Evolutionary conservation across 2,329 filamentous ascomycete genomes (phyloP), one percentile per base, ranked within the genome.

Genomic region (Fusarium humuli): DNA sequence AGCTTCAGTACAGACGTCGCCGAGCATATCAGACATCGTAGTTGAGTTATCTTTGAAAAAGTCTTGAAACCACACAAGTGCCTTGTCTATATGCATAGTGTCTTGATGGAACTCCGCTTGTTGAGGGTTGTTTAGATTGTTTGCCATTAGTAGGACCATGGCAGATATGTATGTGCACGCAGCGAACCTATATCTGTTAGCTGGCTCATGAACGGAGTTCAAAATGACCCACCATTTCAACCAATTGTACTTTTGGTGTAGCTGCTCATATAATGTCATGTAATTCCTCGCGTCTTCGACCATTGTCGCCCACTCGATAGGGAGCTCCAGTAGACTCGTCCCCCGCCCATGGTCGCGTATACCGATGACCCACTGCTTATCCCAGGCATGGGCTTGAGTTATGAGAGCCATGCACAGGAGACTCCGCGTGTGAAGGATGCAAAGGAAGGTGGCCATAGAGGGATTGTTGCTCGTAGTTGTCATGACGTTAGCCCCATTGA

Each of bases 101-200:
- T 64, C 61, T 18, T 34, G 42, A 2, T 29, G 14, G 7, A 64
- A 64, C 2, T 44, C 41, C 0, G 6, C 13, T 8, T 57, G 42
- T 7, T 30, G 16, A 2, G 34, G 13, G 5, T 63, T 23, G 11
- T 37, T 25, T 3, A 64, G 9, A 6, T 64, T 64, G 2, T 63
- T 64, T 0, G 49, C 57, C 7, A 37, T 63, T 1, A 64, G 29
- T 0, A 63, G 8, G 5, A 63, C 58, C 49, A 63, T 63, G 3
- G 58, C 14, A 4, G 48, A 63, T 0, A 46, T 64, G 6, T 63
- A 63, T 16, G 61, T 63, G 23, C 58, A 64, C 5, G 42, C 37
- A 2, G 59, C 29, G 9, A 63, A 34, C 61, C 58, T 63, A 9
- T 3, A 2, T 0, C 1, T 23, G 20, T 64, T 7, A 64, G 11